A percentile compares a stretch with the other conserved stretches of the same genome.
phyloP scores from a whole-genome alignment of 495 filamentous ascomycete species.

The Mycothermus thermophilus region DNA sequence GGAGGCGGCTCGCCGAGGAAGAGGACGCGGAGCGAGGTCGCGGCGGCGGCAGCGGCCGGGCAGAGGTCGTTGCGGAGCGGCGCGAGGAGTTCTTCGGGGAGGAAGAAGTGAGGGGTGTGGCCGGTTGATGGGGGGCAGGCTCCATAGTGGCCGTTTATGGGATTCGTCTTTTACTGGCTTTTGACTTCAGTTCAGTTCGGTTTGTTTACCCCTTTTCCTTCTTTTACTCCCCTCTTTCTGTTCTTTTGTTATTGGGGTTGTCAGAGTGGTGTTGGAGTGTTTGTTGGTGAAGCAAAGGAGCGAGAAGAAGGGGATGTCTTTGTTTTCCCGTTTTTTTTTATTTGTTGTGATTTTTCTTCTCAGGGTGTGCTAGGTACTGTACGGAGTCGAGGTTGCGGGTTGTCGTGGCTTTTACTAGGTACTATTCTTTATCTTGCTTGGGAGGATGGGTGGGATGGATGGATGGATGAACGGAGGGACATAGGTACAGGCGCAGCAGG shows the following conservation, averaged over 20 bases:
- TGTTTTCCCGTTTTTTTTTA: constrained; percentile 9
- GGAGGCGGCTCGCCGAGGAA: background rate
- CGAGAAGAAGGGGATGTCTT: background rate
- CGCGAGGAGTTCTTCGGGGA: background rate
- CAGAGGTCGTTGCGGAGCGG: constrained; percentile 1
- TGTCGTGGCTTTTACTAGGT: too few relatives aligned
- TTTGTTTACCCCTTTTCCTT: background rate
- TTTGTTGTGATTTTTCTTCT: constrained; percentile 4
- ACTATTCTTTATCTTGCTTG: too few relatives aligned
- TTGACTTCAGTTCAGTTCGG: background rate
- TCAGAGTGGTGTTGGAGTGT: background rate
- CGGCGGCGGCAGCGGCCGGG: background rate
- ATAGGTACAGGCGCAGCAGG: too few relatives aligned
- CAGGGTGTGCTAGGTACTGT: too few relatives aligned
- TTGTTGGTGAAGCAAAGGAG: background rate
- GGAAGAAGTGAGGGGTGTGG: background rate
- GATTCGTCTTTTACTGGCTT: background rate
- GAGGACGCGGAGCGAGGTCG: constrained; percentile 1
- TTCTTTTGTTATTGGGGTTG: background rate
- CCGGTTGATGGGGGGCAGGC: too few relatives aligned
- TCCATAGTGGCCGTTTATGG: too few relatives aligned
- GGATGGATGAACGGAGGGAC: background rate
- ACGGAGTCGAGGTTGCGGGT: too few relatives aligned
- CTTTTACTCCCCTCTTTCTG: background rate
- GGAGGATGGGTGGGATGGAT: background rate